Percentiles rank a stretch among this genome's conserved stretches.
Evolutionary conservation across 1,139 yeast species (phyloP).

Genomic region (Zygosaccharomyces pseudobailii): DNA sequence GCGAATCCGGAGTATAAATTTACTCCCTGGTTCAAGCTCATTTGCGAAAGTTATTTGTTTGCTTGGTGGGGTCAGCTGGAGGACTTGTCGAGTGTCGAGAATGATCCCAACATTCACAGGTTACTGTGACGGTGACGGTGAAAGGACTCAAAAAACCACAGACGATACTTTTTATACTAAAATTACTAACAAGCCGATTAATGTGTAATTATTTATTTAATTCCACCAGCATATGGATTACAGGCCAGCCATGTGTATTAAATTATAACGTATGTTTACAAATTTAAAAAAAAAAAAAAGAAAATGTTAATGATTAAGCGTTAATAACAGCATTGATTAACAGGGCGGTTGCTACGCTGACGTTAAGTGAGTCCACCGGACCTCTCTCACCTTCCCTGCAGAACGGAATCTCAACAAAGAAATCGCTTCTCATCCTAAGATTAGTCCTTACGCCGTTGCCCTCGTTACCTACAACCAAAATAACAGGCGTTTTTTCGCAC

Average conservation of each 20-base stretch:
- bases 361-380: constrained; percentile 77
- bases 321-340: constrained; percentile 45
- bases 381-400: constrained; percentile 33
- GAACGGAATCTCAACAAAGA: constrained; percentile 49
- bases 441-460: constrained; percentile 75
- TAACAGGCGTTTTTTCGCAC: constrained; percentile 49
- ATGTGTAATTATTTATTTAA: background rate
- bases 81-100: constrained; percentile 35
- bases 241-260: background rate
- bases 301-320: background rate
- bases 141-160: background rate
- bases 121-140: constrained; percentile 22
- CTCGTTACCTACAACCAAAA: constrained; percentile 80
- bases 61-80: constrained; percentile 88
- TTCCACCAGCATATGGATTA: background rate
- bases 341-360: constrained; percentile 82
- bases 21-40: constrained; percentile 97
- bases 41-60: constrained; percentile 85
- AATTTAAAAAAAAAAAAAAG: background rate
- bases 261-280: background rate
- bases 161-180: background rate
- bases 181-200: background rate
- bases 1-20: constrained; percentile 56
- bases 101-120: constrained; percentile 32
- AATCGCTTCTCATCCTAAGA: constrained; percentile 59